Conservation (phyloP, 495 filamentous ascomycete genomes). For the Aspergillus incahuasiensis region DNA sequence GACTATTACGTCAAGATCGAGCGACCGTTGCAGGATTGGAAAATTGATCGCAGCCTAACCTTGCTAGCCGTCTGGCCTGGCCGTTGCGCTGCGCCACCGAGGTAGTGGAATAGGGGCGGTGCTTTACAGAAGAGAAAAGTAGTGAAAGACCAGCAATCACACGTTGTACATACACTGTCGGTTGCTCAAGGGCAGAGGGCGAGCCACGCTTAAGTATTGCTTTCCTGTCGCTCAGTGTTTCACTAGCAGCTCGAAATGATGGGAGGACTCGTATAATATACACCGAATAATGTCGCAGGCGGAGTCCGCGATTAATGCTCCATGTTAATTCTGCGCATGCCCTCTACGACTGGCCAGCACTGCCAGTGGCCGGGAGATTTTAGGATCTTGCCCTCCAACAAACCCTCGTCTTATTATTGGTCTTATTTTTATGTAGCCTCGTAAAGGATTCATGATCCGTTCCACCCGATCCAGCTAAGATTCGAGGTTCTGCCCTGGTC, state of each 20-base stretch:
- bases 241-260: neutral
- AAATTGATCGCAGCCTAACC: conserved; percentile 16
- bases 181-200: no score
- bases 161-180: no score
- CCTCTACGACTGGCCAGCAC: conserved; percentile 13
- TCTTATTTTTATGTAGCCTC: no score
- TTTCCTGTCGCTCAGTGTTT: conserved; percentile 3
- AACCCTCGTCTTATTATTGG: conserved; percentile 4
- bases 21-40: neutral
- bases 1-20: conserved; percentile 24
- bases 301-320: conserved; percentile 1
- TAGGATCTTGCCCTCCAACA: conserved; percentile 3
- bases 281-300: conserved; percentile 2
- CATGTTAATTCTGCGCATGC: conserved; percentile 3
- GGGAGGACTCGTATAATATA: conserved; percentile 1
- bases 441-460: neutral
- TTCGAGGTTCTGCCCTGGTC: conserved; percentile 1
- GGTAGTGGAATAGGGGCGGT: conserved; percentile 11
- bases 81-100: conserved; percentile 22
- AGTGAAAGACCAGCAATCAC: neutral
- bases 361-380: conserved; percentile 9
- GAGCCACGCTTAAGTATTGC: neutral
- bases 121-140: neutral
- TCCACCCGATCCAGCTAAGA: conserved; percentile 6
- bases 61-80: conserved; percentile 15